Evolutionary conservation across 1,284 basidiomycete genomes (phyloP), one percentile per base, ranked within the genome.

Genomic region (Ustilago trichophora): DNA sequence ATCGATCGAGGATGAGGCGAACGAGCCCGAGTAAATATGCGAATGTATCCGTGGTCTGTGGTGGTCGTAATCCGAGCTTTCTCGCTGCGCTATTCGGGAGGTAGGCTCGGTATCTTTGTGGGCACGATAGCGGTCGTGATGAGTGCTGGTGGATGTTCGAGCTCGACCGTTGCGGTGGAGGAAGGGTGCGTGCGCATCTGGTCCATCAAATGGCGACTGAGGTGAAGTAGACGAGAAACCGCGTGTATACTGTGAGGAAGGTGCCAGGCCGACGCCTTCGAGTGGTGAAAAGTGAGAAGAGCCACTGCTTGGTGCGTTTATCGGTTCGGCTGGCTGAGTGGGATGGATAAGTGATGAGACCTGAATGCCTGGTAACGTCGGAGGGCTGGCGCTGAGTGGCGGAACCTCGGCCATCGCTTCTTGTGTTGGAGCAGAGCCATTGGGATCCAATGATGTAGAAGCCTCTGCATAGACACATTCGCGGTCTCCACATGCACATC

Each of bases 401-500:
- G n/a, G n/a, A n/a, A n/a, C n/a, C n/a, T n/a, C 22, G 6, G 16
- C 5, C 1, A 21, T 5, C 8, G 38, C 11, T n/a, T 24, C 21
- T 22, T 42, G 25, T 12, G 38, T 15, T 12, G 34, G 34, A 5
- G n/a, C n/a, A n/a, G 35, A 13, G 15, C 33, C 26, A 15, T 27
- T 24, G 2, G 42, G 36, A 24, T 16, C n/a, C 4, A 33, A 42
- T 5, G 43, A 27, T 7, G 21, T 12, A 4, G 55, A 31, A 6
- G 25, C 24, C 15, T 55, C 51, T 13, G 63, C 50, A 33, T 68
- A 68, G 36, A 63, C 27, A 35, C 65, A 68, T 22, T 62, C 41
- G 16, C 65, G 53, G 38, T 68, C 65, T 9, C 65, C 65, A 24
- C 54, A 54, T 7, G 65, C 35, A 40, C 65, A 68, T 19, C 65